Base-by-base conservation (phyloP, 768 basidiomycete species). In the Hydnum rufescens region DNA sequence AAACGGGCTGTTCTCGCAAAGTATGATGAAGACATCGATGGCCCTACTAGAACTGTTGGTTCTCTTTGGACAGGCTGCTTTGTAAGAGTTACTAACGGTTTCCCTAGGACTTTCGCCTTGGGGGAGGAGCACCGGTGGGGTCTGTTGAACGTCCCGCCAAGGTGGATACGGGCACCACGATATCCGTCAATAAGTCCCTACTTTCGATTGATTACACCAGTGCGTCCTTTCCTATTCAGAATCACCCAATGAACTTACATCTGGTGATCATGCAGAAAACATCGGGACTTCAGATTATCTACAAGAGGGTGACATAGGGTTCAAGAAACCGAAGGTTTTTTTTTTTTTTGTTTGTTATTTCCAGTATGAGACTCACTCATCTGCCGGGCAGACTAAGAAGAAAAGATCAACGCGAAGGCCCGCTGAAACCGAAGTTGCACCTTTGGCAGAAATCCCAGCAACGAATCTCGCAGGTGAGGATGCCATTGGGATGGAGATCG, bases 21-120 rank as follows among this genome's bases (percentile, higher is more conserved):
- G 64, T 97, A 97, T 60, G 93, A 97, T 58, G 87, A 95, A 59
- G 82, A 82, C 51, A 69, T 96, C 56, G 78, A 85, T 53, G 83
- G 84, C 5, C 63, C 75, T 2, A 74, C 73, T 34, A 79, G 84
- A 64, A 74, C 73, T 28, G 86, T 87, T 57, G 53, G 74, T 59
- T 57, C 36, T 54, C 18, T 31, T 6, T 52, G 47, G n/a, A n/a
- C n/a, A n/a, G n/a, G n/a, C n/a, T n/a, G n/a, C n/a, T n/a, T n/a
- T n/a, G n/a, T n/a, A n/a, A n/a, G n/a, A n/a, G n/a, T n/a, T n/a
- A n/a, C n/a, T n/a, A n/a, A 57, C 32, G 42, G n/a, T 19, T 32
- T 51, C 13, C 52, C 3, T 61, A 95, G 80, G 90, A 80, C 23
- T 99, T 99, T 68, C 76, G 88, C 53, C 64, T 99, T 42, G 93